A percentile compares a stretch with the other conserved stretches of the same genome.
phyloP scores from a whole-genome alignment of 1,284 basidiomycete genomes.

The Erythrobasidium hasegawianum region DNA sequence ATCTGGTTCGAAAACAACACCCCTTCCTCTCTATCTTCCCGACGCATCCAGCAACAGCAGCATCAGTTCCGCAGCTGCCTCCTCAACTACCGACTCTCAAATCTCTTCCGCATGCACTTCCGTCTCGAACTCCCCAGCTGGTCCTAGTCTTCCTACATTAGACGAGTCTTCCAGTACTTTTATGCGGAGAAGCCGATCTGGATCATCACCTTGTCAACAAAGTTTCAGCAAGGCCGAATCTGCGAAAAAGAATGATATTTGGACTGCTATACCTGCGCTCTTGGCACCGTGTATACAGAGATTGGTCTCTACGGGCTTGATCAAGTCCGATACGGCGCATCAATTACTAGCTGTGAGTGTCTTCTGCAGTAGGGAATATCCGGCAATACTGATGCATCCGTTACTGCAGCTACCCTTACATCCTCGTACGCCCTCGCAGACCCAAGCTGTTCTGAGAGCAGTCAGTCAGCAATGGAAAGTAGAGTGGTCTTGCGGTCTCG shows the following conservation, averaged over 20 bases:
- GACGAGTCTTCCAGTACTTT: not conserved
- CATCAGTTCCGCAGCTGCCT: not conserved
- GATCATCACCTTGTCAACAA: conserved; percentile 27
- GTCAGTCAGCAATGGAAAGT: conserved; percentile 48
- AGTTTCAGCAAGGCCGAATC: not conserved
- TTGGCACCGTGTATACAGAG: conserved; percentile 51
- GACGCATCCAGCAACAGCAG: not conserved
- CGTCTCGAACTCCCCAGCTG: not conserved
- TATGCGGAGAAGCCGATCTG: conserved; percentile 20
- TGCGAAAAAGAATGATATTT: conserved; percentile 45
- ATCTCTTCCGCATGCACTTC: not conserved
- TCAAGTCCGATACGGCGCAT: conserved; percentile 50
- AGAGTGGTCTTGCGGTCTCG: conserved; percentile 48
- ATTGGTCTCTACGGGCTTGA: conserved; percentile 50
- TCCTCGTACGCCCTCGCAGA: conserved; percentile 49
- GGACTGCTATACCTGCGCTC: conserved; percentile 48
- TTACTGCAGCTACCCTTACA: conserved; percentile 47
- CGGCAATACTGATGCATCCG: too few relatives aligned
- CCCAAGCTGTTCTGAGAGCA: conserved; percentile 48
- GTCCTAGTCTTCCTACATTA: not conserved
- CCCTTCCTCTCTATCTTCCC: not conserved
- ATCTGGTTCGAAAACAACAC: not conserved
- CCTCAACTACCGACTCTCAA: not conserved
- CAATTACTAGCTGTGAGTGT: conserved; percentile 46
- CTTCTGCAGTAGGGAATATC: too few relatives aligned